Base-by-base conservation (phyloP, 495 filamentous ascomycete species). In the Neurospora africana region DNA sequence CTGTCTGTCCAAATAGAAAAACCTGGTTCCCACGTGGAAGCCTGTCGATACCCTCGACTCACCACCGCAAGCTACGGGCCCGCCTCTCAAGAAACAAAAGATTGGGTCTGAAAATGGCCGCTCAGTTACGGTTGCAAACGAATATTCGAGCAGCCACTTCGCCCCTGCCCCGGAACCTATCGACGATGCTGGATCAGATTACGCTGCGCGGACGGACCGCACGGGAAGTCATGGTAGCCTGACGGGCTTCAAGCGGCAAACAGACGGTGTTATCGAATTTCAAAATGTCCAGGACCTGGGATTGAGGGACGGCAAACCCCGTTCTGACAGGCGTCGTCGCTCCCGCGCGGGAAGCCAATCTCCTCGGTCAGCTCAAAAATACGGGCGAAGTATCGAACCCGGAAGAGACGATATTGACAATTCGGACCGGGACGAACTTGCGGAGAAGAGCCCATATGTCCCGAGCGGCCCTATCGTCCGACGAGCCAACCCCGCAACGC, bases 71-170 rank as follows among this genome's bases (percentile, higher is more conserved):
- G 19, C 36, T 17, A 30, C 17, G 15, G 36, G 53, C 13, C 53
- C 74, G 36, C 77, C 78, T 8, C 47, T 72, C 17, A 36, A 76
- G 9, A 83, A 81, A 70, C 80, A 79, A 41, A 75, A 71, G 53
- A 82, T 73, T 33, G 53, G 27, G 53, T 19, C 53, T 19, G 53
- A 65, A 19, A 8, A 4, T 4, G 53, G 27, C 15, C 53, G 53
- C 27, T 33, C 53, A 61, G 27, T 33, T 19, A 33, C 30, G 11
- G 7, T 17, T 65, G 27, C 53, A 39, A 35, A 73, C 39, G 70
- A 70, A 35, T 19, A 40, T 38, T 61, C 38, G 15, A 67, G 35
- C 19, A 69, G 72, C 73, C 13, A 70, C 70, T 35, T 35, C 68
- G 2, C 37, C 10, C 15, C 35, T 19, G 47, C 67, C 7, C 73